Percentiles rank a stretch among this genome's conserved stretches.
Evolutionary conservation across 2,329 filamentous ascomycete genomes (phyloP).

Genomic region (Ampelomyces quisqualis): DNA sequence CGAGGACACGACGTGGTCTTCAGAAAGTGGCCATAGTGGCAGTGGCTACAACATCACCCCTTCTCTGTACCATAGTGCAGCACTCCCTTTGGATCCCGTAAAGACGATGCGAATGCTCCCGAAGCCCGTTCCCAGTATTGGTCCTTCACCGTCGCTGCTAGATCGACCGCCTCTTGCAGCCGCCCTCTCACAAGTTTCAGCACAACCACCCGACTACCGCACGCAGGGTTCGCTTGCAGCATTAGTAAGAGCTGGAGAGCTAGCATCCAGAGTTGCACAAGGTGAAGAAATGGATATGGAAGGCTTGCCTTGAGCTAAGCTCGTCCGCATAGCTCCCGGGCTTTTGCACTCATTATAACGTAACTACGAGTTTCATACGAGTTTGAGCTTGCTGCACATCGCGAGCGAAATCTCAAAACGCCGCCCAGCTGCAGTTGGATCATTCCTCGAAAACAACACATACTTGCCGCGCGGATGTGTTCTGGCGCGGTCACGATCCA

Average conservation of each 20-base stretch:
- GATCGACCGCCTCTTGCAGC: conserved; percentile 28
- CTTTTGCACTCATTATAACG: no score
- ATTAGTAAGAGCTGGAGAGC: conserved; percentile 41
- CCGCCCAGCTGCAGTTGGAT: no score
- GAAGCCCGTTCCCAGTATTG: conserved; percentile 39
- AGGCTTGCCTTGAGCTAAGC: conserved; percentile 28
- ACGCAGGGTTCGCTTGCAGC: conserved; percentile 40
- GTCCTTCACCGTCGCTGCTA: conserved; percentile 31
- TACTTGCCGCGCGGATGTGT: no score
- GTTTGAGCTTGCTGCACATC: no score
- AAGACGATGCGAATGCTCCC: conserved; percentile 43
- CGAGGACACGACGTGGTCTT: conserved; percentile 45
- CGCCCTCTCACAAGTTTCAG: conserved; percentile 16
- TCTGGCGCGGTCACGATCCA: no score
- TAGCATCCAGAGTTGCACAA: conserved; percentile 39
- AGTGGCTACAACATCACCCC: conserved; percentile 21
- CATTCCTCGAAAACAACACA: no score
- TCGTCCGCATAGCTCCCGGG: no score
- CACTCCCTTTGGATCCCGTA: conserved; percentile 29
- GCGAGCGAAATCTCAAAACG: no score
- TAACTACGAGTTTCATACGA: no score
- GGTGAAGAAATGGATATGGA: conserved; percentile 28
- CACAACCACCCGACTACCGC: conserved; percentile 32
- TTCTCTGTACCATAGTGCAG: conserved; percentile 11
- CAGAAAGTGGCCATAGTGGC: conserved; percentile 36